Percentiles rank a stretch among this genome's conserved stretches.
Conservation (phyloP, 116 monocot species). For the Zostera marina region DNA sequence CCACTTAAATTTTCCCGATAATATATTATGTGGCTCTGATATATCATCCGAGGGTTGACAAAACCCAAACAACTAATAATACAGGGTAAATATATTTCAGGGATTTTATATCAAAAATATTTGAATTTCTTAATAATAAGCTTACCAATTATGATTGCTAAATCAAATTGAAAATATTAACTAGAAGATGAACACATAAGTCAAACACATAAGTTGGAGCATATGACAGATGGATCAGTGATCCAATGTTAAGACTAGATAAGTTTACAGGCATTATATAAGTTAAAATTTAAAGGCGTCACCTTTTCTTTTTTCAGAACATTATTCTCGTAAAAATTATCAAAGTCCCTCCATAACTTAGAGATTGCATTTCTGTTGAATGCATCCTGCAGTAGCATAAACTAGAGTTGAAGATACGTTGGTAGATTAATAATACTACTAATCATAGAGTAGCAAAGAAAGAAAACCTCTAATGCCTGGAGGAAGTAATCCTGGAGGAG, state of each 20-base stretch:
- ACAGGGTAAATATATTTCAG: too few relatives aligned
- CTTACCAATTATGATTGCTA: too few relatives aligned
- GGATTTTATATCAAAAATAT: too few relatives aligned
- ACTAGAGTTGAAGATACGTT: conserved; percentile 1
- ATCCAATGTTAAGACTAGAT: not conserved
- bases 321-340: conserved; percentile 20
- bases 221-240: not conserved
- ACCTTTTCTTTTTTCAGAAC: conserved; percentile 6
- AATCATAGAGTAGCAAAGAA: not conserved
- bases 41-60: too few relatives aligned
- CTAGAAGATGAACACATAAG: too few relatives aligned
- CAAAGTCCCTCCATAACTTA: conserved; percentile 60
- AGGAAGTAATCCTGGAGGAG: conserved; percentile 68
- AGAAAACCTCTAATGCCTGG: conserved; percentile 39
- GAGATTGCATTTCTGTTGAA: conserved; percentile 47
- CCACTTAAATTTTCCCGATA: too few relatives aligned
- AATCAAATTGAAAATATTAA: too few relatives aligned
- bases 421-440: not conserved
- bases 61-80: too few relatives aligned
- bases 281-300: not conserved
- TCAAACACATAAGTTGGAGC: too few relatives aligned
- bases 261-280: not conserved
- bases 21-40: too few relatives aligned
- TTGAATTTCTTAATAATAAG: too few relatives aligned
- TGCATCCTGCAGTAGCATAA: conserved; percentile 34